Evolutionary conservation across 306 rosid species (phyloP).

Genomic region (Prosopis cineraria): DNA sequence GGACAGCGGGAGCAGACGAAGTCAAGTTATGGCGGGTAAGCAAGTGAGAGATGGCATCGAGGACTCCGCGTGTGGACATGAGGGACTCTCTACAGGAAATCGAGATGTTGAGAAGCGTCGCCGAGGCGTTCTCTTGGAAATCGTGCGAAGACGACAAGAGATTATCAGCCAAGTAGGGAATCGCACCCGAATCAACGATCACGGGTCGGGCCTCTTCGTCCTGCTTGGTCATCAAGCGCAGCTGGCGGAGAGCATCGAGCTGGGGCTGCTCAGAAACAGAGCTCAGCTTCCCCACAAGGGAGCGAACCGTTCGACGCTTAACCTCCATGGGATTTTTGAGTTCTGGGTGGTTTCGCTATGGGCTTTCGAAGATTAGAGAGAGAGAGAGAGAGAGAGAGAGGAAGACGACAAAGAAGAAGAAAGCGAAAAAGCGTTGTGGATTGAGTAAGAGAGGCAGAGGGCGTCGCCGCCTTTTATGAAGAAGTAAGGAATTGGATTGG

Average conservation of each 20-base stretch:
- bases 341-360: too few relatives aligned
- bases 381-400: too few relatives aligned
- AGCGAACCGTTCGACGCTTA: slow-evolving; percentile 49
- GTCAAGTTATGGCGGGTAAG: slow-evolving; percentile 58
- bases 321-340: slow-evolving; percentile 52
- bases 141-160: slow-evolving; percentile 65
- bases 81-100: slow-evolving; percentile 62
- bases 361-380: too few relatives aligned
- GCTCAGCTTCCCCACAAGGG: slow-evolving; percentile 66
- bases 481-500: not conserved
- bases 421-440: not conserved
- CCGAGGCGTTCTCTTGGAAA: slow-evolving; percentile 87
- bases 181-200: slow-evolving; percentile 71
- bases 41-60: slow-evolving; percentile 77
- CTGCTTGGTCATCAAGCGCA: slow-evolving; percentile 66
- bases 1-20: slow-evolving; percentile 73
- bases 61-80: slow-evolving; percentile 82
- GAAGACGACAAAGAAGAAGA: too few relatives aligned
- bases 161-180: slow-evolving; percentile 71
- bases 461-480: not conserved
- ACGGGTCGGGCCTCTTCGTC: slow-evolving; percentile 73
- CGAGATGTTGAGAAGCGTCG: slow-evolving; percentile 82
- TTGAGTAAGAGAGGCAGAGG: not conserved
- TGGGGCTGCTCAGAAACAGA: slow-evolving; percentile 80
- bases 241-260: slow-evolving; percentile 61